These are phyloP conservation scores for Halophytophthora polymorphica DNA, from an alignment of 352 stramenopile genomes.

Conservation along the genomic window DNA sequence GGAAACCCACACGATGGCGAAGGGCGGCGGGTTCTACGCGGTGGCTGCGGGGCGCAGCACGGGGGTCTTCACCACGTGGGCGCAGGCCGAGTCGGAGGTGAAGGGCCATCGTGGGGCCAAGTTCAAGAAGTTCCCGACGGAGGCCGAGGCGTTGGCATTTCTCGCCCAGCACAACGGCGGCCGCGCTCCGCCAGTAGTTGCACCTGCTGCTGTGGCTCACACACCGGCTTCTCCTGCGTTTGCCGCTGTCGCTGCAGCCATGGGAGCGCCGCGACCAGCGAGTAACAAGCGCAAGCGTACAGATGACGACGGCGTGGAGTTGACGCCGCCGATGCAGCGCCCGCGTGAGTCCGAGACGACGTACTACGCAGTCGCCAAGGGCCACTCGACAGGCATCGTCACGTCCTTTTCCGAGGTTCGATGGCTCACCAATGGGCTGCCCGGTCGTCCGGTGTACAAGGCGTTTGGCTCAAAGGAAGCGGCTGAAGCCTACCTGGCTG, in stretches of 20 bases:
- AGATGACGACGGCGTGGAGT: slow-evolving; percentile 5
- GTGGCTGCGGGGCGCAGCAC: slow-evolving; percentile 49
- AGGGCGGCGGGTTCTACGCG: slow-evolving; percentile 45
- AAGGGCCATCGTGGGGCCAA: slow-evolving; percentile 30
- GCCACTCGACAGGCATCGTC: slow-evolving; percentile 33
- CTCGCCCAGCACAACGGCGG: slow-evolving; percentile 12
- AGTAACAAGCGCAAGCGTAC: slow-evolving; percentile 10
- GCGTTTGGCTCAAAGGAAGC: slow-evolving; percentile 15
- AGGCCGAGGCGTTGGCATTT: slow-evolving; percentile 47
- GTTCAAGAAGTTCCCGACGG: slow-evolving; percentile 48
- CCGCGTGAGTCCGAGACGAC: slow-evolving; percentile 6
- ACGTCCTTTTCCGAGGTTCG: slow-evolving; percentile 30
- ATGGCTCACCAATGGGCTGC: slow-evolving; percentile 14
- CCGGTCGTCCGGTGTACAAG: slow-evolving; percentile 13
- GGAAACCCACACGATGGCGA: too few species aligned
- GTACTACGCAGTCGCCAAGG: slow-evolving; percentile 38
- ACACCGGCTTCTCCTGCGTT: too few species aligned
- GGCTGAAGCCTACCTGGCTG: slow-evolving; percentile 9
- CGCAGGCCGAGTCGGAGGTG: slow-evolving; percentile 28
- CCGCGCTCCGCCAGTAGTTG: background rate
- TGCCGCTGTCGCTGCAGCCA: too few species aligned
- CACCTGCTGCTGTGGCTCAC: background rate
- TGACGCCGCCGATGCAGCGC: slow-evolving; percentile 9
- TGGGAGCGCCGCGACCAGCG: too few species aligned
- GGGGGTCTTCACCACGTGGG: slow-evolving; percentile 61